Conservation (phyloP, 2,329 filamentous ascomycete species). For the Colletotrichum camelliae region DNA sequence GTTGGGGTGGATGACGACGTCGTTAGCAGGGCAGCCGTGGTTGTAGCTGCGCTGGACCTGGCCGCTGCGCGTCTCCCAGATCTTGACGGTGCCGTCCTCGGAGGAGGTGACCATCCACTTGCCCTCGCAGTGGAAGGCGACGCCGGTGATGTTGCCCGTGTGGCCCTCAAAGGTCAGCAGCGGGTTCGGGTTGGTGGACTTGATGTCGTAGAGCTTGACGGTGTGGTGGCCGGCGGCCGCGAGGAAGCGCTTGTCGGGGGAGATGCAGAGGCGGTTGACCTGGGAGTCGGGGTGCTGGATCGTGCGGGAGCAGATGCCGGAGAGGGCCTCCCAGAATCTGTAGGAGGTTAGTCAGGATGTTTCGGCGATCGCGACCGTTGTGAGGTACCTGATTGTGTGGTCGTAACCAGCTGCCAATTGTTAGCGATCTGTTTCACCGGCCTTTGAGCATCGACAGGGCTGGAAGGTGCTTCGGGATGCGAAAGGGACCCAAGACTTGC, state of each 20-base stretch:
- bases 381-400: constrained; percentile 62
- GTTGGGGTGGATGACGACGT: constrained; percentile 99
- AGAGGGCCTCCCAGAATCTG: constrained; percentile 98
- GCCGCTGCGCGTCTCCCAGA: constrained; percentile 91
- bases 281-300: constrained; percentile 98
- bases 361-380: background rate
- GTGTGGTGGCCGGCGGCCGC: constrained; percentile 81
- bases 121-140: constrained; percentile 97
- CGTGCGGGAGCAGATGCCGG: constrained; percentile 95
- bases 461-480: background rate
- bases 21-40: constrained; percentile 88
- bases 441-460: background rate
- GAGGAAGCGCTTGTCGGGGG: constrained; percentile 95
- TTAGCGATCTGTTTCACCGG: background rate
- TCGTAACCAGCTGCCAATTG: constrained; percentile 61
- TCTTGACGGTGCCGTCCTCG: constrained; percentile 95
- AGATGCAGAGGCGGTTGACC: constrained; percentile 97
- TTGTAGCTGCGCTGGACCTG: constrained; percentile 91
- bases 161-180: constrained; percentile 95
- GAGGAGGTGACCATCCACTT: constrained; percentile 99
- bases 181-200: constrained; percentile 94
- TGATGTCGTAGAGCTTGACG: constrained; percentile 98
- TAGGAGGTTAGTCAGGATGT: background rate
- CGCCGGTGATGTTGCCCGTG: constrained; percentile 92
- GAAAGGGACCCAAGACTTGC: background rate